Conservation (phyloP, 2,329 filamentous ascomycete species). For the Diaporthe citri region DNA sequence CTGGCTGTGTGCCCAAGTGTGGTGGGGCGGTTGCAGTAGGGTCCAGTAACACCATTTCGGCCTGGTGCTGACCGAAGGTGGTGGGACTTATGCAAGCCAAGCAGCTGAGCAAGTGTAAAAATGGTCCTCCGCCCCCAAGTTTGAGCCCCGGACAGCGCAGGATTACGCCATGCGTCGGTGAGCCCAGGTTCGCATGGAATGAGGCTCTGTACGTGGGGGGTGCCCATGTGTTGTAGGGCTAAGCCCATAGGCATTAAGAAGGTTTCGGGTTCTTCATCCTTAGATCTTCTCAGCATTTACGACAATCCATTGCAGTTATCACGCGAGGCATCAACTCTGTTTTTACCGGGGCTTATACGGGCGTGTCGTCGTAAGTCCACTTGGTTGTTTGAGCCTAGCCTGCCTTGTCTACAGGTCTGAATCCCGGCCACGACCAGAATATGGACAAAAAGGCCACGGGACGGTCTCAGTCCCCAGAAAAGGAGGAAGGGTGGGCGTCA, state of each 20-base stretch:
- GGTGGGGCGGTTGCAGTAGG: not conserved
- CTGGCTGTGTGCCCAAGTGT: constrained; percentile 14
- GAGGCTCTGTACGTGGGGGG: constrained; percentile 4
- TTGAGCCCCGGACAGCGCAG: not conserved
- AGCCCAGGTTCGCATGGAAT: not conserved
- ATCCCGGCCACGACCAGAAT: not conserved
- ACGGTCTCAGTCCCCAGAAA: not conserved
- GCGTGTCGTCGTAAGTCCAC: constrained; percentile 21
- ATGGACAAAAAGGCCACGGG: not conserved
- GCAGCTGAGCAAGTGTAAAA: not conserved
- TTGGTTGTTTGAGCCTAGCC: not conserved
- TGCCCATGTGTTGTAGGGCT: not conserved
- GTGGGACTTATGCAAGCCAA: not conserved
- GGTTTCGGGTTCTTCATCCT: not conserved
- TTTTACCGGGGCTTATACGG: not conserved
- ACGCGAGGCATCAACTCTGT: not conserved
- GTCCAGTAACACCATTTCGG: constrained; percentile 12
- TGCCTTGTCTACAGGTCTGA: not conserved
- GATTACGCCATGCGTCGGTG: not conserved
- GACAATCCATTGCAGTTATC: not conserved
- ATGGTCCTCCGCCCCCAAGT: constrained; percentile 21
- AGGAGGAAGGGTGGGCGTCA: not conserved
- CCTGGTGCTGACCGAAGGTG: not conserved
- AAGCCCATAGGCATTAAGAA: not conserved
- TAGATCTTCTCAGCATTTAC: not conserved